phyloP scores from a whole-genome alignment of 192 early-diverging fungal species.

The Backusella mclennaniae region DNA sequence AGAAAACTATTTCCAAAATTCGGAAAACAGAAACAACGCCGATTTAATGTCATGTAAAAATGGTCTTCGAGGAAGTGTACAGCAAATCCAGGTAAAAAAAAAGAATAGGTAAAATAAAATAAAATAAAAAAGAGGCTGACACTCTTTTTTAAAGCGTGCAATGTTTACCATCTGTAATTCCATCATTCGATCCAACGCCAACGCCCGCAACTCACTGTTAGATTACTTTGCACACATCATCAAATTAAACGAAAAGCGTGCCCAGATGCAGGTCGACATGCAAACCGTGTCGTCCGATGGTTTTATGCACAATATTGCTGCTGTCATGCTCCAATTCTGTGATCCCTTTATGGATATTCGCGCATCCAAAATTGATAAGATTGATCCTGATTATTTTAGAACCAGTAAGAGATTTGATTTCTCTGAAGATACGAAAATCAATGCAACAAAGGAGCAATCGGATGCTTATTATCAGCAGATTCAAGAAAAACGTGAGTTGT shows the following conservation, averaged over 20 bases:
- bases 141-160: not conserved
- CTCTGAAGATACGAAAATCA: slow-evolving; percentile 76
- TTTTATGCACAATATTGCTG: slow-evolving; percentile 77
- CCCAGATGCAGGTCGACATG: slow-evolving; percentile 78
- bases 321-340: slow-evolving; percentile 63
- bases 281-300: slow-evolving; percentile 78
- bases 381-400: slow-evolving; percentile 74
- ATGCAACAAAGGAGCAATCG: slow-evolving; percentile 65
- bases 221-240: slow-evolving; percentile 65
- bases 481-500: slow-evolving; percentile 10
- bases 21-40: slow-evolving; percentile 47
- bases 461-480: slow-evolving; percentile 56
- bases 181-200: slow-evolving; percentile 67
- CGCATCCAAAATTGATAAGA: slow-evolving; percentile 69
- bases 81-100: slow-evolving; percentile 47
- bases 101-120: not conserved
- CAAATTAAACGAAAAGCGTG: slow-evolving; percentile 66
- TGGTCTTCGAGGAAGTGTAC: slow-evolving; percentile 58
- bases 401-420: slow-evolving; percentile 57
- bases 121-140: not conserved
- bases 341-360: slow-evolving; percentile 86
- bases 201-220: slow-evolving; percentile 57
- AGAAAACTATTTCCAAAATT: slow-evolving; percentile 48
- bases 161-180: slow-evolving; percentile 54
- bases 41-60: slow-evolving; percentile 55